Conservation (phyloP, 2,329 filamentous ascomycete species). For the Cyphellophora europaea region DNA sequence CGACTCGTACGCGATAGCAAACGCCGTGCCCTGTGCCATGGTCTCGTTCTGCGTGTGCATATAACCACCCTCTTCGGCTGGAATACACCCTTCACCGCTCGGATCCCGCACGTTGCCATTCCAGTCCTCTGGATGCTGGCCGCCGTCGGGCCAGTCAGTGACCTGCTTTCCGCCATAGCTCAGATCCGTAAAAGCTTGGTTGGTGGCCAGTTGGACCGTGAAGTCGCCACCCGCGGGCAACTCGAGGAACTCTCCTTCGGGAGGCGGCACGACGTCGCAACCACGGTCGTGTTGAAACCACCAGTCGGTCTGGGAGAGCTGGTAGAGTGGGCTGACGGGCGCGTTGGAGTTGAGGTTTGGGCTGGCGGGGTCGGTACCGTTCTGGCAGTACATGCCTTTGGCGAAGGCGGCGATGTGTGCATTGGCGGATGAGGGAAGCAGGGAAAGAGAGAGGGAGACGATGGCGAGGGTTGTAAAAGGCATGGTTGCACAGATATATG, state of each 20-base stretch:
- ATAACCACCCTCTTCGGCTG: slow-evolving; percentile 30
- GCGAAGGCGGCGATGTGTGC: slow-evolving; percentile 30
- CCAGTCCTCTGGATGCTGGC: slow-evolving; percentile 38
- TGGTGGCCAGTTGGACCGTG: slow-evolving; percentile 42
- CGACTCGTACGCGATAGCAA: slow-evolving; percentile 41
- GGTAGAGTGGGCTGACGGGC: slow-evolving; percentile 37
- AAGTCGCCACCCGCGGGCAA: slow-evolving; percentile 41
- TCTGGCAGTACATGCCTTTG: slow-evolving; percentile 33
- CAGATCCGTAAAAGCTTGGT: slow-evolving; percentile 39
- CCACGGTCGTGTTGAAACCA: slow-evolving; percentile 43
- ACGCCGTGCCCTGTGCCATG: slow-evolving; percentile 38
- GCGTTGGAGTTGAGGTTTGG: slow-evolving; percentile 37
- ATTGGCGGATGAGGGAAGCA: slow-evolving; percentile 11
- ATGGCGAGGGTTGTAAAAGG: neutral
- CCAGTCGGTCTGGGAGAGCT: slow-evolving; percentile 37
- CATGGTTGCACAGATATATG: neutral
- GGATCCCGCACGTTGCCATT: slow-evolving; percentile 23
- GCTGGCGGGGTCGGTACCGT: slow-evolving; percentile 20
- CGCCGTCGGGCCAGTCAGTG: slow-evolving; percentile 40
- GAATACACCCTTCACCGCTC: slow-evolving; percentile 25
- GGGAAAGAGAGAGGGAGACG: neutral
- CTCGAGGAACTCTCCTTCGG: slow-evolving; percentile 29
- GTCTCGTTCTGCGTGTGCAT: slow-evolving; percentile 38
- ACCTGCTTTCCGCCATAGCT: slow-evolving; percentile 31
- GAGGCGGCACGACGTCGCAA: slow-evolving; percentile 33